Evolutionary conservation across 176 grass and related monocot genomes (phyloP), one percentile per base, ranked within the genome.

Genomic region (Carex parvula): DNA sequence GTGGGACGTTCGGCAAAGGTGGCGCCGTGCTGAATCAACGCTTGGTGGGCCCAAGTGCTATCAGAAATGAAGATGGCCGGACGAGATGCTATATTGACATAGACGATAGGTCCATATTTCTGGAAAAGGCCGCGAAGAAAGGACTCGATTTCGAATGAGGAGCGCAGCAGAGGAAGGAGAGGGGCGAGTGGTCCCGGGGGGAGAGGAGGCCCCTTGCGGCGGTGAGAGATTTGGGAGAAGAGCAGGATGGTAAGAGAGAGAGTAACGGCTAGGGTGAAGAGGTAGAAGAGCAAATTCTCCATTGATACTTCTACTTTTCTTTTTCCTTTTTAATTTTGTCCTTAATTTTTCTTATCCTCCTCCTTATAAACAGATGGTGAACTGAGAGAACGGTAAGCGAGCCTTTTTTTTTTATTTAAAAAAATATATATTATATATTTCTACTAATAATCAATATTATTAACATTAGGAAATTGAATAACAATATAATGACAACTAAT

Each of bases 271-370:
- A 88, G 30, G 39, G 86, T 84, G 70, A 91, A 70, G 9, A 82
- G 71, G 90, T 94, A 89, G 89, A 91, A 90, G 64, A 91, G 85
- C 89, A 86, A 90, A 72, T 93, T 84, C 76, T 93, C 91, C 91
- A 93, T 90, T 70, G 77, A 48, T 48, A 9, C 46, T 48, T 9
- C 8, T 48, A 1, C 42, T 44, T 7, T 8, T 44, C 8, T 10
- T 10, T 10, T 2, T 24, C 7, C 41, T 8, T 8, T 8, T 42
- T 8, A 41, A 8, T 42, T 39, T 44, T 1, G 42, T 44, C 42
- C 42, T 9, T 10, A 2, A 10, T 10, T 48, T 2, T 9, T 48
- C 46, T 11, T 9, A 7, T 46, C 9, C 46, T 48, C 46, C 46
- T 48, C 8, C 46, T 48, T 48, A 48, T 48, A 48, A 48, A 11